Evolutionary conservation across 2,329 filamentous ascomycete genomes (phyloP), one percentile per base, ranked within the genome.

Genomic region (Aspergillus alliaceus): DNA sequence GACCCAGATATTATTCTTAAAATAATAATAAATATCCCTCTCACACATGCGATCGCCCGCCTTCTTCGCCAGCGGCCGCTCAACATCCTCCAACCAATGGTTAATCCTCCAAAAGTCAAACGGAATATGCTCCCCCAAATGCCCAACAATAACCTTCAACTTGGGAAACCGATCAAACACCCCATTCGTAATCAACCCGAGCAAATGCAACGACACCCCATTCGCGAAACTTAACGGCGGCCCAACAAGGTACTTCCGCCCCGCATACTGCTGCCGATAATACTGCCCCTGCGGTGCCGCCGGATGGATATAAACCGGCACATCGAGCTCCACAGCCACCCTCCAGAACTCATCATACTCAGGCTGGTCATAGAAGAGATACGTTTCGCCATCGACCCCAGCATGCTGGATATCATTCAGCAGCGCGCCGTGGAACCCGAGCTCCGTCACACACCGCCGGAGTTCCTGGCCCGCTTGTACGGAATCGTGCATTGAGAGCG

Each of bases 231-330:
- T 79, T 14, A 83, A 74, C 2, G 83, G 81, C 9, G 82, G 81
- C 0, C 84, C 84, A 49, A 85, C 72, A 35, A 86, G 77, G 75
- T 79, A 86, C 65, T 79, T 79, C 29, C 83, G 77, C 60, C 83
- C 75, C 14, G 78, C 79, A 74, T 79, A 86, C 2, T 84, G 74
- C 66, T 81, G 80, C 2, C 84, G 80, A 56, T 80, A 72, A 31
- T 51, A 83, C 73, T n/a, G 73, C 73, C 14, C 82, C 82, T 0
- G 79, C 79, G 3, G 84, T 80, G 59, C 79, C 77, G 51, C 79
- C 2, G 84, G 85, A 65, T 88, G 85, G 4, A 87, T 74, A 62
- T 87, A 87, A 57, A 87, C 77, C 2, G 84, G 84, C 0, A 86
- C 83, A 52, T 86, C 82, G 0, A 87, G 78, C 24, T 85, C 80